A percentile compares a stretch with the other conserved stretches of the same genome.
These are phyloP conservation scores for Blastomyces parvus DNA, from an alignment of 2,329 filamentous ascomycete species.

Conservation along the genomic window DNA sequence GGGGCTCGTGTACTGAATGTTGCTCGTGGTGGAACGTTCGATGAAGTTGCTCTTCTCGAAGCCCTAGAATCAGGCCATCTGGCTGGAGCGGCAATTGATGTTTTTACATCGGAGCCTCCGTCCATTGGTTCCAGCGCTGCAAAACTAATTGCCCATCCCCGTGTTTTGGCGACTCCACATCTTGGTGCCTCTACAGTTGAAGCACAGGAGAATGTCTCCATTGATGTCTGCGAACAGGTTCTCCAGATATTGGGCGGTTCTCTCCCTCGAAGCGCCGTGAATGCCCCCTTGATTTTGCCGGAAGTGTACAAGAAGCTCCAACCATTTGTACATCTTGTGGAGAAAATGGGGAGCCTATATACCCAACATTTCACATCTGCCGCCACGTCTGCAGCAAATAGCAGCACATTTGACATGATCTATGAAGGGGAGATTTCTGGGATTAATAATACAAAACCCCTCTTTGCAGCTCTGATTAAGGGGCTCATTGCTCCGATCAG, in stretches of 20 bases:
- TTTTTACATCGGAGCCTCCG: slow-evolving; percentile 68
- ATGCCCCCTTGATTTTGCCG: slow-evolving; percentile 69
- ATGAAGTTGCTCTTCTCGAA: slow-evolving; percentile 61
- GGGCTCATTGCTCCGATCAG: slow-evolving; percentile 62
- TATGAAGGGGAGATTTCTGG: slow-evolving; percentile 67
- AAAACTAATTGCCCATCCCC: slow-evolving; percentile 56
- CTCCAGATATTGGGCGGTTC: slow-evolving; percentile 62
- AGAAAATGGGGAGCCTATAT: slow-evolving; percentile 70
- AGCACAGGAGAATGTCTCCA: slow-evolving; percentile 73
- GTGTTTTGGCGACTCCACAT: slow-evolving; percentile 69
- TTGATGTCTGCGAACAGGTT: slow-evolving; percentile 75
- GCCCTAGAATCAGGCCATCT: slow-evolving; percentile 63
- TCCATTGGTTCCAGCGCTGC: slow-evolving; percentile 52
- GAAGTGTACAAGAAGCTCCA: slow-evolving; percentile 71
- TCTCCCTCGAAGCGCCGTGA: slow-evolving; percentile 66
- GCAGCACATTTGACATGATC: slow-evolving; percentile 62
- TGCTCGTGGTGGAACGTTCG: slow-evolving; percentile 68
- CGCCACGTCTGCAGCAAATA: slow-evolving; percentile 39
- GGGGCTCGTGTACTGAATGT: slow-evolving; percentile 70
- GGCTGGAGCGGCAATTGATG: slow-evolving; percentile 68
- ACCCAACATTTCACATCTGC: slow-evolving; percentile 58
- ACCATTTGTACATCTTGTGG: slow-evolving; percentile 65
- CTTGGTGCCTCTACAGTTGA: slow-evolving; percentile 71
- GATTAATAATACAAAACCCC: slow-evolving; percentile 64
- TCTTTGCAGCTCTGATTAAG: slow-evolving; percentile 70